Percentiles rank a stretch among this genome's conserved stretches.
Evolutionary conservation across 805 yeast genomes (phyloP).

Genomic region (Lipomyces kockii): DNA sequence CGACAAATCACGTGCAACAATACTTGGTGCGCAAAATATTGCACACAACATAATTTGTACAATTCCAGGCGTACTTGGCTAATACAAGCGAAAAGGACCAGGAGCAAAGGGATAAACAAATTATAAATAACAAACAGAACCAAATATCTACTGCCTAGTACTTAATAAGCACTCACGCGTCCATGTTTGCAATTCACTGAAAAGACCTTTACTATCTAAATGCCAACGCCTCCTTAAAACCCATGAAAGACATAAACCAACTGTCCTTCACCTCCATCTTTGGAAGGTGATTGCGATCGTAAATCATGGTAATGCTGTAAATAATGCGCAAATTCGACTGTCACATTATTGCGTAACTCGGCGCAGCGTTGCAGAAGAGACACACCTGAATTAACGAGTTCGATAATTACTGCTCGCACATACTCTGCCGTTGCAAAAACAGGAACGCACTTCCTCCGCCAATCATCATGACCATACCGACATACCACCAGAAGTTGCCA

Average conservation of each 20-base stretch:
- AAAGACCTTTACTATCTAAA: background rate
- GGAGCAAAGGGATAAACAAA: background rate
- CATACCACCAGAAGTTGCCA: constrained; percentile 46
- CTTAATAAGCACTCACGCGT: background rate
- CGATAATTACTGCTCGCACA: background rate
- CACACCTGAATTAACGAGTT: background rate
- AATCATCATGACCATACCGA: constrained; percentile 46
- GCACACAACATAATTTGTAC: background rate
- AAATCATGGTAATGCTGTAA: background rate
- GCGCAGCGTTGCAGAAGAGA: background rate
- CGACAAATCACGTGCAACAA: background rate
- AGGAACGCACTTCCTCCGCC: constrained; percentile 47
- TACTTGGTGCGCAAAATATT: background rate
- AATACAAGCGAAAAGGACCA: background rate
- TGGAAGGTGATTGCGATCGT: background rate
- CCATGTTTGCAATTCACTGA: background rate
- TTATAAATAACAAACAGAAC: background rate
- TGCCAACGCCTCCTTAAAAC: background rate
- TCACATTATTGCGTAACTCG: background rate
- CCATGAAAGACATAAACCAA: background rate
- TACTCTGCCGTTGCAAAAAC: constrained; percentile 19
- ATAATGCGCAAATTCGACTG: background rate
- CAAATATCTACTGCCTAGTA: background rate
- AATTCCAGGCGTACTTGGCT: background rate
- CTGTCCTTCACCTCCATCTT: background rate